Conservation (phyloP, 805 yeast genomes). For the Starmerella ratchasimensis region DNA sequence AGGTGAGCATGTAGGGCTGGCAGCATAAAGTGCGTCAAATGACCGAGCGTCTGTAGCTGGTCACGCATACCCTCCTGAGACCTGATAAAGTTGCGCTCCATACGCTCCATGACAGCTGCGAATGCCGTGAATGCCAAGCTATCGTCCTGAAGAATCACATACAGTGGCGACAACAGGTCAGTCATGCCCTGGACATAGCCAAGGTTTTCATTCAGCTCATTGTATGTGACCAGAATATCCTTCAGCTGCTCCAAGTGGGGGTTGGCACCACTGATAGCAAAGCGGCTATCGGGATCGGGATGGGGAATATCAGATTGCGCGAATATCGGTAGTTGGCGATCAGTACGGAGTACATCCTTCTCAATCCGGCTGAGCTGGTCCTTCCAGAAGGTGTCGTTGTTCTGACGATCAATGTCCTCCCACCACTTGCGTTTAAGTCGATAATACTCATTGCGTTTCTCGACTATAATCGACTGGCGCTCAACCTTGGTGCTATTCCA, state of each 20-base stretch:
- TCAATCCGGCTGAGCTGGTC: constrained; percentile 85
- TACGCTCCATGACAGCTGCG: constrained; percentile 73
- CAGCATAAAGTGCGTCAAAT: constrained; percentile 76
- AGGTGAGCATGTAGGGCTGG: constrained; percentile 75
- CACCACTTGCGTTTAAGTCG: constrained; percentile 54
- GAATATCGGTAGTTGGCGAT: constrained; percentile 59
- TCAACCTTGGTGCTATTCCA: constrained; percentile 74
- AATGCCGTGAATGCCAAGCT: constrained; percentile 79
- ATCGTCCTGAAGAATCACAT: constrained; percentile 51
- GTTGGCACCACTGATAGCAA: constrained; percentile 57
- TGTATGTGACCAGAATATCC: constrained; percentile 72
- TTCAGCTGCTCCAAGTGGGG: constrained; percentile 60
- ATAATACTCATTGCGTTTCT: constrained; percentile 46
- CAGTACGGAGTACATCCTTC: constrained; percentile 87
- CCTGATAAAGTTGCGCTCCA: constrained; percentile 86
- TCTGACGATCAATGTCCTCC: constrained; percentile 44
- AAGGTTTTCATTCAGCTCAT: constrained; percentile 64
- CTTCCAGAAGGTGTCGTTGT: constrained; percentile 58
- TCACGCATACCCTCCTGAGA: constrained; percentile 88
- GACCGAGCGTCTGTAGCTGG: constrained; percentile 73
- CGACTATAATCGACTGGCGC: constrained; percentile 42
- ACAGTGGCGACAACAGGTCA: constrained; percentile 78
- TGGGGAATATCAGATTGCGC: constrained; percentile 33
- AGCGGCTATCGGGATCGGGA: constrained; percentile 34
- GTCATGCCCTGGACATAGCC: constrained; percentile 99